phyloP scores from a whole-genome alignment of 2,329 filamentous ascomycete species.

The Malbranchea cinnamomea region DNA sequence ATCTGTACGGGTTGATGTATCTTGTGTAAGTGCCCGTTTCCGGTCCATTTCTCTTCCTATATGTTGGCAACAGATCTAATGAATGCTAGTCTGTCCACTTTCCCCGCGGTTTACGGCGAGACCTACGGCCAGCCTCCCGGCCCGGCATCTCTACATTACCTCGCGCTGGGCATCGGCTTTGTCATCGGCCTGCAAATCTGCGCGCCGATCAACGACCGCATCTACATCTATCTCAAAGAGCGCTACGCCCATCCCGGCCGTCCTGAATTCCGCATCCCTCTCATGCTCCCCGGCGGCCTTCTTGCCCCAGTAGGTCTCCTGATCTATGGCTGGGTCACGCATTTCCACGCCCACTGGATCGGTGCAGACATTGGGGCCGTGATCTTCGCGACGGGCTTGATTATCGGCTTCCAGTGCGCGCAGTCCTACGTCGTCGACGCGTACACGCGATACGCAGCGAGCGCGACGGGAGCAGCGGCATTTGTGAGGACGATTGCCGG shows the following conservation, averaged over 20 bases:
- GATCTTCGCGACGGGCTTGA: conserved; percentile 34
- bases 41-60: not conserved
- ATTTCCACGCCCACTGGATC: conserved; percentile 37
- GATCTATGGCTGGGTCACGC: conserved; percentile 43
- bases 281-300: conserved; percentile 39
- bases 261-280: conserved; percentile 51
- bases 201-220: conserved; percentile 16
- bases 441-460: conserved; percentile 33
- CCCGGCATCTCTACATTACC: conserved; percentile 49
- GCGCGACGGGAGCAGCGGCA: conserved; percentile 32
- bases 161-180: conserved; percentile 49
- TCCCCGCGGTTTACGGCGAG: conserved; percentile 41
- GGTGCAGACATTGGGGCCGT: conserved; percentile 39
- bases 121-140: conserved; percentile 42
- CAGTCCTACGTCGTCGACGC: conserved; percentile 26
- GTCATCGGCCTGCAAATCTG: conserved; percentile 38
- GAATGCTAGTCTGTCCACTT: conserved; percentile 37
- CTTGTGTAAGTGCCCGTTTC: conserved; percentile 28
- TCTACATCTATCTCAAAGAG: conserved; percentile 16
- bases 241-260: conserved; percentile 7
- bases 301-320: conserved; percentile 39
- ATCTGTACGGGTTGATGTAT: conserved; percentile 49
- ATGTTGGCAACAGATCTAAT: not conserved
- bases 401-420: conserved; percentile 30
- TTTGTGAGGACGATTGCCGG: conserved; percentile 33